Evolutionary conservation across 164 flowering plant species (phyloP).

Genomic region (Akebia trifoliata): DNA sequence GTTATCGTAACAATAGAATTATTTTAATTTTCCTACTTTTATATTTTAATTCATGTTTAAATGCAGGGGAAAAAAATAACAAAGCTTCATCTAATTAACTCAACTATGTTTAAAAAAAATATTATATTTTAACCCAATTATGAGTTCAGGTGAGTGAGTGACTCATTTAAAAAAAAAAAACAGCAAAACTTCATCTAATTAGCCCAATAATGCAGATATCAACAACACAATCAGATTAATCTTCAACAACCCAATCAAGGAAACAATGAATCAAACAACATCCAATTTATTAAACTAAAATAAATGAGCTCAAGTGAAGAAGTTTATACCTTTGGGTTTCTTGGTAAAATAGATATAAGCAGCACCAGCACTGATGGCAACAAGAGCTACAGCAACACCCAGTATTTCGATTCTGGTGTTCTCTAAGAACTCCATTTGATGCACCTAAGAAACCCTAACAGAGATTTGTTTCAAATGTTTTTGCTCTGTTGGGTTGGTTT

Average conservation of each 20-base stretch:
- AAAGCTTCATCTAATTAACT: too few species aligned
- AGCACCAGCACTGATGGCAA: constrained; percentile 55
- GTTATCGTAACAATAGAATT: too few species aligned
- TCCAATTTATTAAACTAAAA: not conserved
- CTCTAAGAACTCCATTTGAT: constrained; percentile 55
- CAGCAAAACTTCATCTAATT: not conserved
- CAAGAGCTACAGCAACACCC: constrained; percentile 59
- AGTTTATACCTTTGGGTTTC: constrained; percentile 53
- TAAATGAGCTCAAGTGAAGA: not conserved
- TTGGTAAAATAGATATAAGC: constrained; percentile 43
- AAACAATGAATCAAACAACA: not conserved
- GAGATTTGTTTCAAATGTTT: too few species aligned
- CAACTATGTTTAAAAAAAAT: too few species aligned
- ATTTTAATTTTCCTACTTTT: too few species aligned
- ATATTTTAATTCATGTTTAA: too few species aligned
- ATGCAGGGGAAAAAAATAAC: too few species aligned
- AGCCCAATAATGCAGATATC: not conserved
- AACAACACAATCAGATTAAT: not conserved
- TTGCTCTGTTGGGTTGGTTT: too few species aligned
- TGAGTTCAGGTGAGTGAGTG: too few species aligned
- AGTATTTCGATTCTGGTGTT: constrained; percentile 40
- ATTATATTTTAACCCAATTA: too few species aligned
- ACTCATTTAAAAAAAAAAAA: not conserved
- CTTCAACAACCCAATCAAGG: not conserved
- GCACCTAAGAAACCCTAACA: not conserved